Percentiles rank a stretch among this genome's conserved stretches.
These are phyloP conservation scores for Microstegium vimineum DNA, from an alignment of 176 grass and related monocot genomes.

Conservation along the genomic window DNA sequence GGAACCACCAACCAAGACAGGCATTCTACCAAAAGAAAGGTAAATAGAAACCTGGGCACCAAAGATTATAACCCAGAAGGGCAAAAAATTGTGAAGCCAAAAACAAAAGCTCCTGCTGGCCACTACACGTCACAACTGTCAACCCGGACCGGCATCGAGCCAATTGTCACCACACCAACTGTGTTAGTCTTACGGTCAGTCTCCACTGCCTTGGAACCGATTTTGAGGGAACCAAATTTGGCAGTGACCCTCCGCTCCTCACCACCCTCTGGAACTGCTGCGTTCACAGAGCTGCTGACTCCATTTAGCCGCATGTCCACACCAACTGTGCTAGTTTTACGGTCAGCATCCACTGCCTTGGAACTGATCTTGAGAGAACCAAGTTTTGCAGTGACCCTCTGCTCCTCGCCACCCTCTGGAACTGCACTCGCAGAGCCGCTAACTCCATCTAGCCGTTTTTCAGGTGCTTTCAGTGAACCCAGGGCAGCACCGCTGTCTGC, in stretches of 20 bases:
- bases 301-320: slow-evolving; percentile 29
- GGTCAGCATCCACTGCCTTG: slow-evolving; percentile 4
- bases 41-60: background rate
- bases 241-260: background rate
- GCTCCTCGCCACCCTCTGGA: slow-evolving; percentile 2
- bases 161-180: slow-evolving; percentile 59
- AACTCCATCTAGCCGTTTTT: slow-evolving; percentile 12
- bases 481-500: background rate
- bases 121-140: slow-evolving; percentile 27
- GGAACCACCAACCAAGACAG: background rate
- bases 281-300: background rate
- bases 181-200: slow-evolving; percentile 18
- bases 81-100: background rate
- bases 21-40: background rate
- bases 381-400: slow-evolving; percentile 21
- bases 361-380: slow-evolving; percentile 41
- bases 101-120: slow-evolving; percentile 1
- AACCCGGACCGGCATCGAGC: slow-evolving; percentile 66
- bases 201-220: slow-evolving; percentile 22
- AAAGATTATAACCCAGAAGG: background rate
- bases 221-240: slow-evolving; percentile 41
- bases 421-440: background rate
- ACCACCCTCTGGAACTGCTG: background rate
- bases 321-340: slow-evolving; percentile 15
- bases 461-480: background rate